A percentile compares a stretch with the other conserved stretches of the same genome.
phyloP scores from a whole-genome alignment of 306 rosid species.

The Cucumis cinereus region DNA sequence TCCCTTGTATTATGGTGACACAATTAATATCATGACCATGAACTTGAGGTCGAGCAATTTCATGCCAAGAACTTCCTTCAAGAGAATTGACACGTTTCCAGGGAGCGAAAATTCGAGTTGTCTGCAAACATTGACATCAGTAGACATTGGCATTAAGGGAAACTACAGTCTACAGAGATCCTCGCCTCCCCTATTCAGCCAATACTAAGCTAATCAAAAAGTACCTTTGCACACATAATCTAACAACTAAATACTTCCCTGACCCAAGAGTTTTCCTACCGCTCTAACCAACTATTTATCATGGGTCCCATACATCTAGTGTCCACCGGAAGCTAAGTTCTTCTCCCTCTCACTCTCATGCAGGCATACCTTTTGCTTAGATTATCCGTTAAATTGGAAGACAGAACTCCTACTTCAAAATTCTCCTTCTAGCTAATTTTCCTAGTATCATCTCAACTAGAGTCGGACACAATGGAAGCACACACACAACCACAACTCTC shows the following conservation, averaged over 20 bases:
- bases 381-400: background rate
- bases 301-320: background rate
- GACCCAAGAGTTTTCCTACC: background rate
- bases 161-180: background rate
- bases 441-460: background rate
- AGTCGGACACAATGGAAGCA: background rate
- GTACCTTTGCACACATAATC: background rate
- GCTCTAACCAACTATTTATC: background rate
- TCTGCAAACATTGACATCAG: slow-evolving; percentile 38
- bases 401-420: background rate
- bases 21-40: slow-evolving; percentile 97
- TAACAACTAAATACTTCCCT: background rate
- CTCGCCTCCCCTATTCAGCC: background rate
- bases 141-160: background rate
- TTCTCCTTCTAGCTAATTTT: background rate
- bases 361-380: background rate
- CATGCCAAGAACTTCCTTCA: slow-evolving; percentile 56
- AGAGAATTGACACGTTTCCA: slow-evolving; percentile 51
- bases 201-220: background rate
- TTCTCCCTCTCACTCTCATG: background rate
- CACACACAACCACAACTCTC: background rate
- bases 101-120: slow-evolving; percentile 71
- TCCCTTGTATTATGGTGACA: slow-evolving; percentile 49
- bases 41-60: slow-evolving; percentile 89
- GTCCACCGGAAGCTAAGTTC: background rate